A percentile compares a stretch with the other conserved stretches of the same genome.
phyloP scores from a whole-genome alignment of 768 basidiomycete species.

The Boletus reticulatus region DNA sequence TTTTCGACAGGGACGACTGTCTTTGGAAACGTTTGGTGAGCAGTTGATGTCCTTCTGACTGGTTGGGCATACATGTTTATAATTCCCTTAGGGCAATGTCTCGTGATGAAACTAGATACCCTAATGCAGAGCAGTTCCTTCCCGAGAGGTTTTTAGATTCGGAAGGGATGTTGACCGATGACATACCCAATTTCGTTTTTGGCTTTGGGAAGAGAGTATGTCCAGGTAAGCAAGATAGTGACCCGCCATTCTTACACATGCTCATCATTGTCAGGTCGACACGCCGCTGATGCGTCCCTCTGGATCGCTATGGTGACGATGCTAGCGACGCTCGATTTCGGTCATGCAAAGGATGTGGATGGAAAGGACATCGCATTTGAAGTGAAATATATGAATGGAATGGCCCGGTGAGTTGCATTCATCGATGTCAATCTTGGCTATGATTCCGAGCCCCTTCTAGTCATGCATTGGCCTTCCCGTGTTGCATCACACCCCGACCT shows the following conservation, averaged over 20 bases:
- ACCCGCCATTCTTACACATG: not conserved
- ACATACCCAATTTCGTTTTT: constrained; percentile 10
- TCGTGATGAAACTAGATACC: constrained; percentile 19
- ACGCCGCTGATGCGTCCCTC: no score
- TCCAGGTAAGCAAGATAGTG: constrained; percentile 5
- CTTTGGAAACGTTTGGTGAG: constrained; percentile 17
- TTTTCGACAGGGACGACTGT: constrained; percentile 8
- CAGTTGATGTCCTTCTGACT: not conserved
- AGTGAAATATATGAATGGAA: not conserved
- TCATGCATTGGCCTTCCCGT: constrained; percentile 13
- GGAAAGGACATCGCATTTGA: constrained; percentile 5
- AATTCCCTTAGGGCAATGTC: constrained; percentile 13
- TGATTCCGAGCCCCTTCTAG: not conserved
- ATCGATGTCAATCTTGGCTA: not conserved
- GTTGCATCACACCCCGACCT: constrained; percentile 8
- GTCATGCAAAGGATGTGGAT: constrained; percentile 6
- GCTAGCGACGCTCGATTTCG: constrained; percentile 21
- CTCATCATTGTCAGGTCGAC: no score
- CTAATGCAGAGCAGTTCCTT: constrained; percentile 11
- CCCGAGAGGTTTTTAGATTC: constrained; percentile 13
- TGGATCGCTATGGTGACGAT: constrained; percentile 9
- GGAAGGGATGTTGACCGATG: constrained; percentile 6
- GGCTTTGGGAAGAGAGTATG: constrained; percentile 18
- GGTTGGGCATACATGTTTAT: not conserved
- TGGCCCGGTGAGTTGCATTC: constrained; percentile 6